Evolutionary conservation across 2,329 filamentous ascomycete genomes (phyloP).

Genomic region (Atkinsonella texensis): DNA sequence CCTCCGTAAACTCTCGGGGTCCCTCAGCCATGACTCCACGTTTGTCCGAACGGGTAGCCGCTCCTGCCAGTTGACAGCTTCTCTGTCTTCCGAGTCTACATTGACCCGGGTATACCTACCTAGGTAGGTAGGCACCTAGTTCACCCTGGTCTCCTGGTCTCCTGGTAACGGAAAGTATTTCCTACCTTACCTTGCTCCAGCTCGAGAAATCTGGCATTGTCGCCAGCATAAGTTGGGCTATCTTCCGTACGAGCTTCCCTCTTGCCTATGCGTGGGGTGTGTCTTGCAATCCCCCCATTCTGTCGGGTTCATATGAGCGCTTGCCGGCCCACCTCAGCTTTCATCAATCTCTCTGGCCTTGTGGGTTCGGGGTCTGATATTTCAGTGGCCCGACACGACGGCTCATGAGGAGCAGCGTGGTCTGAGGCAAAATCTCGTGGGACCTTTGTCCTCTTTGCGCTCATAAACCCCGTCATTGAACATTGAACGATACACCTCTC

Average conservation of each 20-base stretch:
- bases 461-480: background rate
- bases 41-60: background rate
- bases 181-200: background rate
- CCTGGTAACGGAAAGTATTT: background rate
- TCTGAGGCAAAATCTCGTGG: background rate
- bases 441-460: background rate
- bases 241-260: background rate
- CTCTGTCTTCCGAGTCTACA: background rate
- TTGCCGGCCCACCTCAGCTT: conserved; percentile 1
- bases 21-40: background rate
- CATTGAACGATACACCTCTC: background rate
- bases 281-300: background rate
- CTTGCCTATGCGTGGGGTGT: background rate
- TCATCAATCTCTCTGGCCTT: background rate
- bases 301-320: background rate
- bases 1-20: background rate
- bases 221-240: background rate
- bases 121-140: no score
- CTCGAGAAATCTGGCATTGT: background rate
- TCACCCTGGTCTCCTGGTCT: background rate
- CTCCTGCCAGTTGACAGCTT: background rate
- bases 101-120: background rate
- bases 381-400: background rate
- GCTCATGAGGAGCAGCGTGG: background rate
- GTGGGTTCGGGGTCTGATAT: background rate